Base-by-base conservation (phyloP, 192 early-diverging fungal species). In the Borealophlyctis nickersoniae region DNA sequence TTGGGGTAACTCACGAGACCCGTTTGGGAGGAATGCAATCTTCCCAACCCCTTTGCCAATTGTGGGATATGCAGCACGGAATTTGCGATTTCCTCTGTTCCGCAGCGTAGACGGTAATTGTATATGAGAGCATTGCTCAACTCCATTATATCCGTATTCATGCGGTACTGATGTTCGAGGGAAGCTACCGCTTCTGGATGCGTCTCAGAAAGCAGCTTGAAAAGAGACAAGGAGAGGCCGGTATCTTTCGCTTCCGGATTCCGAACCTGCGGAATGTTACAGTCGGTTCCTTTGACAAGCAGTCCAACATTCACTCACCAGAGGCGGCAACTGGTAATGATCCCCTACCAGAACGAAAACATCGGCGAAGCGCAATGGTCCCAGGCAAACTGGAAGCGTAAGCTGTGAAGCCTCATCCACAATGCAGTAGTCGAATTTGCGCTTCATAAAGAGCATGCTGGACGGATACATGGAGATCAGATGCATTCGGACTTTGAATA, bases 401-500 rank as follows among this genome's bases (percentile, higher is more conserved):
- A 98, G 84, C 72, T 98, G 96, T 16, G 94, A 93, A 7, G 94
- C 93, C 61, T 98, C 96, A 72, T 98, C 96, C 3, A 98, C 85
- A 53, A 98, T 94, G 66, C 93, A 96, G 70, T 92, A 95, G 72
- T 98, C 96, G 72, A 98, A 98, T 49, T 74, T 65, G 39, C 88
- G 81, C 58, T 80, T 81, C 2, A 79, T 66, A 63, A 96, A 93
- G 4, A 95, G 56, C 5, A 85, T 67, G 59, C 88, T 90, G 60
- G 0, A n/a, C n/a, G n/a, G n/a, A 2, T 58, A 31, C 33, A 24
- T 1, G 16, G 11, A 60, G 33, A 66, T 34, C 27, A 62, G 52
- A 31, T 1, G 26, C 33, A 64, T 26, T 14, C 27, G 24, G 35
- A 52, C 22, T 24, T 1, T 30, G 29, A 73, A 72, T 23, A 49